Evolutionary conservation across 345 rosid genomes (phyloP), one percentile per base, ranked within the genome.

Genomic region (Bruguiera parviflora): DNA sequence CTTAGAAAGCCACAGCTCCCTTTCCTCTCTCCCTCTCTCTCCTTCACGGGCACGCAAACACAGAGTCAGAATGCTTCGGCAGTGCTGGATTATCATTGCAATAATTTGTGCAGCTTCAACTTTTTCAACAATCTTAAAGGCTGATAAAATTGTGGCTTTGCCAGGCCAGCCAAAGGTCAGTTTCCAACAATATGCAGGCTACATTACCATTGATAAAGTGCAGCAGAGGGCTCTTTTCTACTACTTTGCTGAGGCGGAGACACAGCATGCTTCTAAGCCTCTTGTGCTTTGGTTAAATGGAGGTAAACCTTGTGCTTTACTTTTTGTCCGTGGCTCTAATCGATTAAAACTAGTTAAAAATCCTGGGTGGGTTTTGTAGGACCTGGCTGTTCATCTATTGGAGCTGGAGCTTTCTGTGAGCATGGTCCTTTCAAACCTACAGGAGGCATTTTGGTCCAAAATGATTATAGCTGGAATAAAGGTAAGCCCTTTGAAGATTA

Each of bases 361-460:
- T 68, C 27, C 9, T n/a, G 49, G 18, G 29, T 61, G 65, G 49
- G 58, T 19, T 74, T 55, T 68, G 55, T 22, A 74, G 78, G 78
- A 15, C 78, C 78, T 47, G 78, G 78, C 4, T 75, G 78, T 64
- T 75, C 78, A 31, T 75, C 78, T 1, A 19, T 75, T 51, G 78
- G 78, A 24, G 73, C 70, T 24, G 78, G 78, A 51, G 74, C 78
- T 27, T 75, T 75, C 25, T 70, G 66, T n/a, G 78, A 75, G 71
- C 73, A 75, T 60, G 78, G 78, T 35, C 78, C 74, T 25, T 75
- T 75, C 28, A 69, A 59, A 53, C 78, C 78, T 13, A 69, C 71
- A 53, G 53, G 67, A 47, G 70, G 60, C 13, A 39, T 60, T 10
- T 20, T 75, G 27, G 18, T 70, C 8, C 33, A 70, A 21, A 75